A percentile compares a stretch with the other conserved stretches of the same genome.
Evolutionary conservation across 495 filamentous ascomycete species (phyloP).

Genomic region (Penicillium goetzii): DNA sequence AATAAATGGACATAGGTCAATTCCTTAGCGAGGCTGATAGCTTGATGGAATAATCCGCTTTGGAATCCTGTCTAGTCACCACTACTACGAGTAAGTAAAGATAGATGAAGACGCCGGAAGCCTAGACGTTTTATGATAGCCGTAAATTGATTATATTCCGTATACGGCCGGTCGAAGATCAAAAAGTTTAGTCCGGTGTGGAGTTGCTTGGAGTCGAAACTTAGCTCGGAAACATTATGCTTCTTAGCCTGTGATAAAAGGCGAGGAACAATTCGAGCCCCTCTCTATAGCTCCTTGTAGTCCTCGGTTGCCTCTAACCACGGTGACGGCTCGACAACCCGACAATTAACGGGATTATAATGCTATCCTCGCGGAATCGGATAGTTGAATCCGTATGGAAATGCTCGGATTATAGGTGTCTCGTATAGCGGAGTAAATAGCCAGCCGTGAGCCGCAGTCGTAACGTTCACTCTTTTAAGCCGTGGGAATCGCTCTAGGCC

Average conservation of each 20-base stretch:
- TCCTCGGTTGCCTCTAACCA: slow-evolving; percentile 18
- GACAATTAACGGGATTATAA: slow-evolving; percentile 10
- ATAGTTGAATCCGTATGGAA: slow-evolving; percentile 38
- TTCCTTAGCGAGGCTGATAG: slow-evolving; percentile 22
- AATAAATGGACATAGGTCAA: slow-evolving; percentile 24
- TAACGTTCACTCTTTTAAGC: slow-evolving; percentile 32
- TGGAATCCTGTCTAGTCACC: slow-evolving; percentile 20
- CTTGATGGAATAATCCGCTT: slow-evolving; percentile 20
- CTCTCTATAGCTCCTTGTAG: slow-evolving; percentile 27
- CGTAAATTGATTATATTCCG: slow-evolving; percentile 19
- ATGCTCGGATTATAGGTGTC: slow-evolving; percentile 39
- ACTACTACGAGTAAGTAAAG: slow-evolving; percentile 20
- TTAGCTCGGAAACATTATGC: slow-evolving; percentile 22
- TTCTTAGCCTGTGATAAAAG: slow-evolving; percentile 17
- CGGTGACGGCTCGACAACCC: slow-evolving; percentile 8
- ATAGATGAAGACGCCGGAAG: slow-evolving; percentile 20
- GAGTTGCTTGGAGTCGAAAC: slow-evolving; percentile 24
- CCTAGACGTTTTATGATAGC: slow-evolving; percentile 19
- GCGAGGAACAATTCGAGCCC: slow-evolving; percentile 26
- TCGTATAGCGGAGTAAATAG: slow-evolving; percentile 34
- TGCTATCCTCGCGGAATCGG: slow-evolving; percentile 37
- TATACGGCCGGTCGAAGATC: slow-evolving; percentile 18
- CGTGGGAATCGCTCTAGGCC: slow-evolving; percentile 31
- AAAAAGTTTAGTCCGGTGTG: slow-evolving; percentile 21
- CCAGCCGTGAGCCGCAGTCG: slow-evolving; percentile 36